phyloP scores from a whole-genome alignment of 331 rosid species.

The Malus hybrid region DNA sequence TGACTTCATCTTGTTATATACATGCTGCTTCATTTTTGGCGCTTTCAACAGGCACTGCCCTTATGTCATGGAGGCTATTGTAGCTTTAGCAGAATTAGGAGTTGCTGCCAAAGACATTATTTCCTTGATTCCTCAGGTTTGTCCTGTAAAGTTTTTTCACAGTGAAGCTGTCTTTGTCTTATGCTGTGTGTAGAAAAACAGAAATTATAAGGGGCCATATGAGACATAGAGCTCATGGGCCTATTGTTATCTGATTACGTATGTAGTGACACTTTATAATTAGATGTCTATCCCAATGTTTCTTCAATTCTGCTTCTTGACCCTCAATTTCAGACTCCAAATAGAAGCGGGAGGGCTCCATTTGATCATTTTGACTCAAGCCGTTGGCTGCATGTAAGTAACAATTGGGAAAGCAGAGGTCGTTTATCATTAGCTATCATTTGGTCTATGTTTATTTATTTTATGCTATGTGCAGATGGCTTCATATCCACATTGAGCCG shows the following conservation, averaged over 20 bases:
- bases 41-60: conserved; percentile 72
- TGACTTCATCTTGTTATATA: not conserved
- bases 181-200: not conserved
- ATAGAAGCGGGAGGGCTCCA: conserved; percentile 77
- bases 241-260: not conserved
- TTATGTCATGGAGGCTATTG: conserved; percentile 68
- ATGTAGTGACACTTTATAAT: not conserved
- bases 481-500: not conserved
- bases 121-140: conserved; percentile 92
- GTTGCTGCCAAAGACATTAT: conserved; percentile 70
- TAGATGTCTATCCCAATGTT: not conserved
- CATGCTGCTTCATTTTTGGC: conserved; percentile 3
- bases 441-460: not conserved
- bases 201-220: not conserved
- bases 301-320: not conserved
- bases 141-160: not conserved
- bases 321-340: conserved; percentile 53
- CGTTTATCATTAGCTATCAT: not conserved
- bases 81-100: conserved; percentile 85
- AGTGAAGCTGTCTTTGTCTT: not conserved
- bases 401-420: not conserved
- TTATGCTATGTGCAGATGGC: not conserved
- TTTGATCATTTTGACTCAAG: conserved; percentile 73
- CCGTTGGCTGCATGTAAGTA: conserved; percentile 99
- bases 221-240: too few relatives aligned